These are phyloP conservation scores for Verticillium isaacii DNA, from an alignment of 2,329 filamentous ascomycete species.

Conservation along the genomic window DNA sequence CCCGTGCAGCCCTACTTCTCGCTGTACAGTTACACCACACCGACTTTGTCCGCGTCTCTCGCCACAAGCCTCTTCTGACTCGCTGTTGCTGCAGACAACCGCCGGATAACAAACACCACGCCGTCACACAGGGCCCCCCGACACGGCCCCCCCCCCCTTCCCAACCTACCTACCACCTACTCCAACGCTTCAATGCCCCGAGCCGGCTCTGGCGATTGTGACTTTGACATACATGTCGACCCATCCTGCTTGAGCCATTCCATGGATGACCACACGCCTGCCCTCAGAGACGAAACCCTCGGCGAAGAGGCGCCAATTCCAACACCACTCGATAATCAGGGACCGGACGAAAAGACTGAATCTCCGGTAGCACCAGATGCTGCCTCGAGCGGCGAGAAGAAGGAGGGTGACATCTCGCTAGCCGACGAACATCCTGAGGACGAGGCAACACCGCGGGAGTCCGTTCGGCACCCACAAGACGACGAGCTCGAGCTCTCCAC, in stretches of 20 bases:
- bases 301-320: neutral
- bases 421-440: neutral
- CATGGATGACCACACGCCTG: constrained; percentile 30
- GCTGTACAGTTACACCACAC: neutral
- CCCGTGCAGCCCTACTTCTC: neutral
- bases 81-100: neutral
- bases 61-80: neutral
- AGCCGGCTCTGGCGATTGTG: constrained; percentile 20
- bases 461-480: neutral
- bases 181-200: neutral
- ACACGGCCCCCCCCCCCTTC: neutral
- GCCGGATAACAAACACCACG: neutral
- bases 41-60: neutral
- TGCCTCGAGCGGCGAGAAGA: neutral
- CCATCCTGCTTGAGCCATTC: constrained; percentile 35
- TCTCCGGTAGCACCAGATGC: neutral
- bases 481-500: constrained; percentile 5
- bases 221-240: constrained; percentile 46
- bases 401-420: neutral
- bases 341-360: no score
- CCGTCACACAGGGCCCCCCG: no score
- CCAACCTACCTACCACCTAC: neutral
- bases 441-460: neutral
- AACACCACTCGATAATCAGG: neutral
- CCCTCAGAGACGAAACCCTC: constrained; percentile 5